phyloP scores from a whole-genome alignment of 805 yeast genomes.

The Brettanomyces bruxellensis region DNA sequence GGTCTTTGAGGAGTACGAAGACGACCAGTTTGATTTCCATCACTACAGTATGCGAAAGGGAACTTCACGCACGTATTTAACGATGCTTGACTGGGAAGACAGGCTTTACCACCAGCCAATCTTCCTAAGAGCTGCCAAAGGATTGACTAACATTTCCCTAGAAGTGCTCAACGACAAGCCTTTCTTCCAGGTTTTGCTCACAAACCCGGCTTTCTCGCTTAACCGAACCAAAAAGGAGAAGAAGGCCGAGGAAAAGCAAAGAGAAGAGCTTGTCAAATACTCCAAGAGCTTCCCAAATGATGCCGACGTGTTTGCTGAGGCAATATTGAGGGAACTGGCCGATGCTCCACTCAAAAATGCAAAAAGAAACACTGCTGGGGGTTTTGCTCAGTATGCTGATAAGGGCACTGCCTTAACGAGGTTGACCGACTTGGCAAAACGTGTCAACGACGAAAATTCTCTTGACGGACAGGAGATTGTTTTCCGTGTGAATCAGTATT shows the following conservation, averaged over 20 bases:
- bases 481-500: constrained; percentile 30
- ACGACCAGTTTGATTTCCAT: constrained; percentile 93
- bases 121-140: constrained; percentile 59
- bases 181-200: constrained; percentile 9
- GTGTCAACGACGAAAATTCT: background rate
- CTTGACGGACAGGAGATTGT: constrained; percentile 21
- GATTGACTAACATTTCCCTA: constrained; percentile 51
- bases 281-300: constrained; percentile 32
- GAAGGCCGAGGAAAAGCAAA: constrained; percentile 46
- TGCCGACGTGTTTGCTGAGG: constrained; percentile 52
- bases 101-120: constrained; percentile 58
- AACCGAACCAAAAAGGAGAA: constrained; percentile 42
- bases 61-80: constrained; percentile 74
- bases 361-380: background rate
- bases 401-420: constrained; percentile 20
- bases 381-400: constrained; percentile 18
- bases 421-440: background rate
- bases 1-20: constrained; percentile 59
- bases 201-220: constrained; percentile 6
- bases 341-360: constrained; percentile 17
- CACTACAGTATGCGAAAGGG: constrained; percentile 87
- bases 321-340: constrained; percentile 20
- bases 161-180: constrained; percentile 24
- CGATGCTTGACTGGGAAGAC: constrained; percentile 79
- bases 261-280: constrained; percentile 41